These are phyloP conservation scores for Pulveroboletus sp. DNA, from an alignment of 768 basidiomycete genomes.

Conservation along the genomic window DNA sequence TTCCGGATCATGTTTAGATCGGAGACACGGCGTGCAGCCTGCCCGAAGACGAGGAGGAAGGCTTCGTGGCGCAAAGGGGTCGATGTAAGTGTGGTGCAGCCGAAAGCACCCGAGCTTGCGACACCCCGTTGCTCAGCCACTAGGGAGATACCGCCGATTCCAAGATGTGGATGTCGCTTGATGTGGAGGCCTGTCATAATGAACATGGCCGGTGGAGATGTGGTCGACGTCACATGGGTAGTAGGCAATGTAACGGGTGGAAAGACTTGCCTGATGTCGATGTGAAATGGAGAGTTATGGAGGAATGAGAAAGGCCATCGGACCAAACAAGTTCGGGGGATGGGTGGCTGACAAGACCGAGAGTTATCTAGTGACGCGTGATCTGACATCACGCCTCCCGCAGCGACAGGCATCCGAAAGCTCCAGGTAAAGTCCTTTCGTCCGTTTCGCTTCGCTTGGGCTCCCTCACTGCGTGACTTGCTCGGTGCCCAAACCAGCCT, in stretches of 20 bases:
- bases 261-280: no score
- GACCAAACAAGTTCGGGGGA: no score
- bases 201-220: slow-evolving; percentile 16
- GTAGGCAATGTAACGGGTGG: slow-evolving; percentile 2
- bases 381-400: no score
- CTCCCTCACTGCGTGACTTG: no score
- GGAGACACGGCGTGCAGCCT: neutral
- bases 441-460: no score
- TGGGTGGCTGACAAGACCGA: no score
- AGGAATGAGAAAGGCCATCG: no score
- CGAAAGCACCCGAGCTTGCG: neutral
- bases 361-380: no score
- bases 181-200: slow-evolving; percentile 21
- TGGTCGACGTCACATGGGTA: slow-evolving; percentile 16
- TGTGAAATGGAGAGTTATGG: no score
- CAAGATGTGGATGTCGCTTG: slow-evolving; percentile 9
- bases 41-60: neutral
- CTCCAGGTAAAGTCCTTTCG: no score
- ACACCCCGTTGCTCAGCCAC: neutral
- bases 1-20: slow-evolving; percentile 6
- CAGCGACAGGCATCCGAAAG: no score
- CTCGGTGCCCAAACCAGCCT: no score
- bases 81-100: neutral
- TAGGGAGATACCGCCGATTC: neutral
- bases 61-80: neutral